Percentiles rank a stretch among this genome's conserved stretches.
These are phyloP conservation scores for Ophiobolus disseminans DNA, from an alignment of 2,329 filamentous ascomycete genomes.

Conservation along the genomic window DNA sequence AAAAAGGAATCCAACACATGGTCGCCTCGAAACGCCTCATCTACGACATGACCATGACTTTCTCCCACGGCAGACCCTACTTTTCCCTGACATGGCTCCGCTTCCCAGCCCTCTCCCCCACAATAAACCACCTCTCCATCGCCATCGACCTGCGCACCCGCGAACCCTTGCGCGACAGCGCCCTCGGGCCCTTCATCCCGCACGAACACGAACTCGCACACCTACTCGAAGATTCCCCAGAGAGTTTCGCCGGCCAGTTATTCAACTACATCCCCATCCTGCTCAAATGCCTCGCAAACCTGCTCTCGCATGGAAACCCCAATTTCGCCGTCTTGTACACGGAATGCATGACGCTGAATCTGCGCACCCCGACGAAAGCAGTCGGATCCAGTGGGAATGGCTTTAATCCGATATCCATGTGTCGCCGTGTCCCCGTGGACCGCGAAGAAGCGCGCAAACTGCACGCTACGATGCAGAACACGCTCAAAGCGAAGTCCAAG, in stretches of 20 bases:
- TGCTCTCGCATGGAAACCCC: conserved; percentile 28
- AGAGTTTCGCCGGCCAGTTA: conserved; percentile 37
- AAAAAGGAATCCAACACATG: conserved; percentile 36
- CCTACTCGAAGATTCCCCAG: conserved; percentile 32
- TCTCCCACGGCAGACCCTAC: conserved; percentile 44
- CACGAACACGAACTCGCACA: conserved; percentile 34
- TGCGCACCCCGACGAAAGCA: conserved; percentile 36
- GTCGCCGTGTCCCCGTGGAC: conserved; percentile 29
- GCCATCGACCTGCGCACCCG: conserved; percentile 40
- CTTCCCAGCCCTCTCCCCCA: conserved; percentile 36
- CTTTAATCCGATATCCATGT: conserved; percentile 18
- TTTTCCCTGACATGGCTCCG: conserved; percentile 39
- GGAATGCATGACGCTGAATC: conserved; percentile 36
- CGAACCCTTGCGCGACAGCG: conserved; percentile 29
- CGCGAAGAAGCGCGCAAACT: conserved; percentile 27
- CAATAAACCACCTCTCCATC: conserved; percentile 37
- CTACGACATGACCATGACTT: conserved; percentile 38
- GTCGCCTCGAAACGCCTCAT: conserved; percentile 30
- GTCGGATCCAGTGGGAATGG: conserved; percentile 14
- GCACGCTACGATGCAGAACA: conserved; percentile 34
- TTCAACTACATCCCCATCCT: conserved; percentile 44
- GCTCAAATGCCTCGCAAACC: conserved; percentile 34
- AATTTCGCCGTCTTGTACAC: conserved; percentile 33
- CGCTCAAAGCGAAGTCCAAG: conserved; percentile 34
- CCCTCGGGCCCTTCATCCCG: conserved; percentile 18